A percentile compares a stretch with the other conserved stretches of the same genome.
Conservation (phyloP, 2,329 filamentous ascomycete genomes). For the Pestalotiopsis sp. region DNA sequence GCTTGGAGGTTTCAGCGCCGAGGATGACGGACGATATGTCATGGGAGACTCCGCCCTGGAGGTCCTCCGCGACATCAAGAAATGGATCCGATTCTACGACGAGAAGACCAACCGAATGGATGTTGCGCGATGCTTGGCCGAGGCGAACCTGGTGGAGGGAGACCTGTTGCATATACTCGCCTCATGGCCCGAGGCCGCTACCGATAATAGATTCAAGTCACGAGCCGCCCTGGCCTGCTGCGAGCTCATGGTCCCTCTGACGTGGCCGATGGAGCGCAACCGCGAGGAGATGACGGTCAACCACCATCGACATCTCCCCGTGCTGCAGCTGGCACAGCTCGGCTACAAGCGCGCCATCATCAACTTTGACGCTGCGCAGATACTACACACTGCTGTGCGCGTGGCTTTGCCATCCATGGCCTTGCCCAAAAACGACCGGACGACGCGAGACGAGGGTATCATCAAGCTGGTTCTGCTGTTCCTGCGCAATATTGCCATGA, state of each 20-base stretch:
- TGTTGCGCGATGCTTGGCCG: slow-evolving; percentile 87
- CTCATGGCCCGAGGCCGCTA: slow-evolving; percentile 73
- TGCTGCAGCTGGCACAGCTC: slow-evolving; percentile 84
- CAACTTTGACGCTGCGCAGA: slow-evolving; percentile 75
- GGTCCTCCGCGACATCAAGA: slow-evolving; percentile 88
- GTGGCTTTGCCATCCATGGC: slow-evolving; percentile 87
- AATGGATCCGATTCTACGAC: slow-evolving; percentile 94
- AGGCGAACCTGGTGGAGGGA: slow-evolving; percentile 88
- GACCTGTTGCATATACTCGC: slow-evolving; percentile 90
- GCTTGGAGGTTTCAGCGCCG: slow-evolving; percentile 82
- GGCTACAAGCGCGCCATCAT: slow-evolving; percentile 88
- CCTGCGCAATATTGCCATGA: slow-evolving; percentile 85
- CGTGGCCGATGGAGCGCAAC: slow-evolving; percentile 87
- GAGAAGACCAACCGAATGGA: slow-evolving; percentile 93
- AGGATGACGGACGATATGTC: slow-evolving; percentile 80
- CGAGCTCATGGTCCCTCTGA: slow-evolving; percentile 89
- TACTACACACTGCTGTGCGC: slow-evolving; percentile 80
- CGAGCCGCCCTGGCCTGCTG: slow-evolving; percentile 83
- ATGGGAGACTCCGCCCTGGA: slow-evolving; percentile 92
- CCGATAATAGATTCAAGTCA: slow-evolving; percentile 74
- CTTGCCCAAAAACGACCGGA: slow-evolving; percentile 73
- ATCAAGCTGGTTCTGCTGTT: slow-evolving; percentile 91
- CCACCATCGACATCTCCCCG: slow-evolving; percentile 88
- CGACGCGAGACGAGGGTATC: slow-evolving; percentile 82
- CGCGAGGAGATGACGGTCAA: slow-evolving; percentile 85